Base-by-base conservation (phyloP, 2,329 filamentous ascomycete species). In the Didymella pomorum region DNA sequence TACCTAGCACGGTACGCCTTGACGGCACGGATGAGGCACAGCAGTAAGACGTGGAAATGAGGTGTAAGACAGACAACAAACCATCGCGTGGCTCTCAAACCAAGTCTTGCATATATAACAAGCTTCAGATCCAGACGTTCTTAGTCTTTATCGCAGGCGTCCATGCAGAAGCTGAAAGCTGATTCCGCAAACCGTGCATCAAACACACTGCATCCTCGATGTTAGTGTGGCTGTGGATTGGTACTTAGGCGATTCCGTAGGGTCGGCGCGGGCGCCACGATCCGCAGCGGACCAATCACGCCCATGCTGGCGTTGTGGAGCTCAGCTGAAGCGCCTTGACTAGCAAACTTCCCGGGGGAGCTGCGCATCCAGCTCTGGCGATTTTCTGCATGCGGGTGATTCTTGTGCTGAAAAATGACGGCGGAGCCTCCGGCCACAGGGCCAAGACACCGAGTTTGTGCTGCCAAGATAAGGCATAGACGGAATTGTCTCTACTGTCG, bases 31-130 rank as follows among this genome's bases (percentile, higher is more conserved):
- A 25, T 39, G 55, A 52, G 55, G 55, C 55, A 52, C 55, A 52
- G 48, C 43, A 25, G 53, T 47, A 35, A 52, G 55, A 47, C 21
- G 43, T 48, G 48, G 48, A 52, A n/a, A 57, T 52, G 51, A 11
- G 21, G n/a, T 31, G 55, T 52, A 52, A 57, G 55, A 48, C 48
- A 48, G 33, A 46, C 39, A 46, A 56, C 41, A 31, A 51, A 51
- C 26, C 35, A 16, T 48, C 16, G 28, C 26, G 10, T 20, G 18
- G 35, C 35, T 43, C 43, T 48, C 42, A 57, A 37, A 42, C n/a
- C 25, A 35, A 16, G 16, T 26, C 43, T 18, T 57, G 37, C 35
- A 41, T 42, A 52, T 56, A 42, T 44, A 18, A 16, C 18, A 6
- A 8, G 11, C 33, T 21, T 10, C 14, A 25, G n/a, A 35, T 43